These are phyloP conservation scores for Coprinopsis strossmayeri DNA, from an alignment of 768 basidiomycete genomes.

Conservation along the genomic window DNA sequence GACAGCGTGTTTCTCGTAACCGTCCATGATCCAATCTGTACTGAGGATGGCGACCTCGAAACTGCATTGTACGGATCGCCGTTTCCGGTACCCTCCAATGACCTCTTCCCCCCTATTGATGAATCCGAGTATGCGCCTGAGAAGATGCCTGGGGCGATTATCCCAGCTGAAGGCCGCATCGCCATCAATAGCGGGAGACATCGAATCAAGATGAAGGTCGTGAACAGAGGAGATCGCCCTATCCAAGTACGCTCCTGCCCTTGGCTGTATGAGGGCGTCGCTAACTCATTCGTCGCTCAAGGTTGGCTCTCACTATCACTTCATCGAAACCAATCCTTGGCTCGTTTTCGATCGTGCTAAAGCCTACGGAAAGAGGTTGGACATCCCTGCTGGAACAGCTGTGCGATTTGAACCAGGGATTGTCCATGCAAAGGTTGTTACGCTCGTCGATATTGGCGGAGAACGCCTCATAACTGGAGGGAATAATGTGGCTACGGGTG, in stretches of 20 bases:
- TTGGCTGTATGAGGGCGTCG: background rate
- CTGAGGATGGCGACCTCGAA: constrained; percentile 67
- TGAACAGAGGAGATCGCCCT: constrained; percentile 89
- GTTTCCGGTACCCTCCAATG: constrained; percentile 67
- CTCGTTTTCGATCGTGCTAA: constrained; percentile 78
- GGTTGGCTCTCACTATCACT: constrained; percentile 92
- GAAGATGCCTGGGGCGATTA: constrained; percentile 68
- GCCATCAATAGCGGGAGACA: constrained; percentile 70
- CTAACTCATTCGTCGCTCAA: background rate
- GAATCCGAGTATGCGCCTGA: constrained; percentile 42
- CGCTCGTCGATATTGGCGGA: constrained; percentile 75
- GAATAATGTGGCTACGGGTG: constrained; percentile 60
- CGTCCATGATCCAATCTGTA: constrained; percentile 91
- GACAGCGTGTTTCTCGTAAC: constrained; percentile 90
- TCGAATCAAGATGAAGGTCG: constrained; percentile 66
- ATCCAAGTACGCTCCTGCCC: constrained; percentile 42
- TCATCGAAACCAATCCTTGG: constrained; percentile 80
- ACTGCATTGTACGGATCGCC: constrained; percentile 96
- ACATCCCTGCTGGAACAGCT: constrained; percentile 92
- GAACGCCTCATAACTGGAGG: constrained; percentile 69
- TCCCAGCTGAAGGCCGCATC: constrained; percentile 60
- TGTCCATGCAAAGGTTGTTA: constrained; percentile 57
- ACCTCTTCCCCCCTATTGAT: constrained; percentile 55
- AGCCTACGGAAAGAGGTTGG: constrained; percentile 80
- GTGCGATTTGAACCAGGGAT: constrained; percentile 97